phyloP scores from a whole-genome alignment of 139 green algal species.

The Monoraphidium neglectum region DNA sequence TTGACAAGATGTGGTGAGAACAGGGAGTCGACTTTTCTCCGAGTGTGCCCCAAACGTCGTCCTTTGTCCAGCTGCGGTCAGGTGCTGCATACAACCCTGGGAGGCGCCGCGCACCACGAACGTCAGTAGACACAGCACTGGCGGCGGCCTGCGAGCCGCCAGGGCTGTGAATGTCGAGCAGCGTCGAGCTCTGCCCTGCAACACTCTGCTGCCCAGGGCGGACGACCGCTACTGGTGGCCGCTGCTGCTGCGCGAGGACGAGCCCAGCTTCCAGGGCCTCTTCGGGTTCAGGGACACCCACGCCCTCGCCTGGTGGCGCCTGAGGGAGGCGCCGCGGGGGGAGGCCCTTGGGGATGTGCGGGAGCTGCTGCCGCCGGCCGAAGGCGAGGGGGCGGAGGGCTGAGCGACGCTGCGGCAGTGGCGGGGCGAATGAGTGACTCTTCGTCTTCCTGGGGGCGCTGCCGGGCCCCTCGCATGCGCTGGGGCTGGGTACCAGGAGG shows the following conservation, averaged over 20 bases:
- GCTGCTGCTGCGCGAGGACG: conserved; percentile 33
- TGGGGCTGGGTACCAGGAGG: no score
- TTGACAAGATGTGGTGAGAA: conserved; percentile 37
- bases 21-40: neutral
- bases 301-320: conserved; percentile 31
- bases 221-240: conserved; percentile 63
- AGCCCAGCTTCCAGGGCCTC: conserved; percentile 29
- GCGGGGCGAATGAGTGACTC: no score
- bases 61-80: neutral
- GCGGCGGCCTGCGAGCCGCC: neutral
- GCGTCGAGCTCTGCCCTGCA: neutral
- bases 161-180: neutral
- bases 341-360: no score
- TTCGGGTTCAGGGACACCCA: conserved; percentile 51
- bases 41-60: no score
- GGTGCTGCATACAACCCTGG: neutral
- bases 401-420: no score
- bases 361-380: no score
- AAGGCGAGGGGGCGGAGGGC: neutral
- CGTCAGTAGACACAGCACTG: no score
- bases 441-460: no score
- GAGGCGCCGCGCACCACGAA: no score
- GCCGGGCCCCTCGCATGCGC: no score
- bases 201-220: conserved; percentile 36
- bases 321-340: conserved; percentile 34